Evolutionary conservation across 2,329 filamentous ascomycete species (phyloP).

Genomic region (Arachnopeziza araneosa): DNA sequence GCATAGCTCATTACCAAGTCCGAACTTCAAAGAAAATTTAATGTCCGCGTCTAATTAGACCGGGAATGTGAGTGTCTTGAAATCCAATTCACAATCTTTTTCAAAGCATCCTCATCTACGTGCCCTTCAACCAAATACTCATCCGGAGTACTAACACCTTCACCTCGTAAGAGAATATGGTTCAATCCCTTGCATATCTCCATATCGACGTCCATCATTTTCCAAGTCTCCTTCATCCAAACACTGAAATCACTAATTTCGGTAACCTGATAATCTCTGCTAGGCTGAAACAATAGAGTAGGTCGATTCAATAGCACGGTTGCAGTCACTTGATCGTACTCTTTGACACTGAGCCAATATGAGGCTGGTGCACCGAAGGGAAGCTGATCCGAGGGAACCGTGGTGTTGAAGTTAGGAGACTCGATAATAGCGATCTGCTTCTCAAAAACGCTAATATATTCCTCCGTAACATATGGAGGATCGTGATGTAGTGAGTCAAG

Average conservation of each 20-base stretch:
- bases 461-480: not conserved
- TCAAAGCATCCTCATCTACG: not conserved
- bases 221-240: not conserved
- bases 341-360: not conserved
- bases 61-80: not conserved
- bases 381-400: not conserved
- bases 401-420: not conserved
- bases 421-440: not conserved
- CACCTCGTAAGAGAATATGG: not conserved
- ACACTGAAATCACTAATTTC: not conserved
- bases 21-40: not conserved
- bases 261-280: not conserved
- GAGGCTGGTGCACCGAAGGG: slow-evolving; percentile 1
- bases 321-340: not conserved
- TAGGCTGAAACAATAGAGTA: not conserved
- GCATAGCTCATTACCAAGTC: too few species aligned
- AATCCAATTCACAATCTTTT: not conserved
- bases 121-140: not conserved
- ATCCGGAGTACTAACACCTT: not conserved
- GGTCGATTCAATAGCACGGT: not conserved
- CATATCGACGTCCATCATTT: not conserved
- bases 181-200: not conserved
- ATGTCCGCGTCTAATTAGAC: not conserved
- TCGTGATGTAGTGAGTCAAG: not conserved
- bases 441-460: not conserved